phyloP scores from a whole-genome alignment of 495 filamentous ascomycete species.

The Hyaloscypha hepaticicola region DNA sequence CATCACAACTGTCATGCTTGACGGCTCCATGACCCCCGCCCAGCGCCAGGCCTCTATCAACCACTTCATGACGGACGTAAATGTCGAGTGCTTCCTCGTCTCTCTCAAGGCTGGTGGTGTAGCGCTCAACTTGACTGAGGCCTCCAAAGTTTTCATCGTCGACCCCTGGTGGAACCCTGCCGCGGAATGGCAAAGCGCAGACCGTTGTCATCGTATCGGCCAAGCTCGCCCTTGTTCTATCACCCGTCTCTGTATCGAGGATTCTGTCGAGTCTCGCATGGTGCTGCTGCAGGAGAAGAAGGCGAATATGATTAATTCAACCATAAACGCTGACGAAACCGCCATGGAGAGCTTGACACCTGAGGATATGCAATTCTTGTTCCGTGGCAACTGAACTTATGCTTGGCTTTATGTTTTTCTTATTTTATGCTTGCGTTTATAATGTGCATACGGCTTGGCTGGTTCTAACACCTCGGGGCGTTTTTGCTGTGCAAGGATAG shows the following conservation, averaged over 20 bases:
- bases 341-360: slow-evolving; percentile 87
- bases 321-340: slow-evolving; percentile 84
- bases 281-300: slow-evolving; percentile 97
- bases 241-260: slow-evolving; percentile 89
- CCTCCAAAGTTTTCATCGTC: slow-evolving; percentile 89
- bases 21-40: slow-evolving; percentile 91
- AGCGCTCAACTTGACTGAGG: slow-evolving; percentile 91
- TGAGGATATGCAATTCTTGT: slow-evolving; percentile 93
- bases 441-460: too few species aligned
- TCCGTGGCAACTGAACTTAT: slow-evolving; percentile 58
- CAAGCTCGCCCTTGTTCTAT: slow-evolving; percentile 93
- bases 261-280: slow-evolving; percentile 93
- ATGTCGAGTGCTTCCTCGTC: slow-evolving; percentile 93
- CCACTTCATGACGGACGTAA: slow-evolving; percentile 90
- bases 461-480: too few species aligned
- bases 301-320: slow-evolving; percentile 90
- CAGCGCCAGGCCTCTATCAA: slow-evolving; percentile 87
- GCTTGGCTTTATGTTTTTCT: too few species aligned
- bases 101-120: slow-evolving; percentile 95
- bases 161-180: slow-evolving; percentile 99
- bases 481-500: too few species aligned
- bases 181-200: slow-evolving; percentile 95
- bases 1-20: slow-evolving; percentile 96
- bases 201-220: slow-evolving; percentile 95
- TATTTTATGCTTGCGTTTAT: too few species aligned